Conservation (phyloP, 257 asterid species). For the Nicotiana sylvestris region DNA sequence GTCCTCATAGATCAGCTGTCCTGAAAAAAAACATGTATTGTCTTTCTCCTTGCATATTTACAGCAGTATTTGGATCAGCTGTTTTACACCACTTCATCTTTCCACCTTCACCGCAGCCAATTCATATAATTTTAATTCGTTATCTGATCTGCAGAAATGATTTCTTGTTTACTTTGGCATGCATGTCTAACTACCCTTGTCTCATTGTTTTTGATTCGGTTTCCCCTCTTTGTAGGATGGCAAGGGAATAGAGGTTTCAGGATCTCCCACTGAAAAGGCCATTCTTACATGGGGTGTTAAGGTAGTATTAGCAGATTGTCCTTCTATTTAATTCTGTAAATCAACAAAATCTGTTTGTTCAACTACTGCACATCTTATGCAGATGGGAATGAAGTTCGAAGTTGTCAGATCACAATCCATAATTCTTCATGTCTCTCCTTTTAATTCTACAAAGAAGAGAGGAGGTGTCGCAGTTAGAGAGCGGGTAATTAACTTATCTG, state of each 20-base stretch:
- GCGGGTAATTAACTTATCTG: constrained; percentile 39
- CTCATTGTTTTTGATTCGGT: constrained; percentile 5
- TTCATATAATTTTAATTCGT: background rate
- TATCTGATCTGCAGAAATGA: background rate
- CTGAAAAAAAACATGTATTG: background rate
- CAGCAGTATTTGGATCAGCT: constrained; percentile 2
- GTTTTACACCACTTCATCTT: background rate
- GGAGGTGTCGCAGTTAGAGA: constrained; percentile 89
- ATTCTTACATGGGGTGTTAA: constrained; percentile 91
- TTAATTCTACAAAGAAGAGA: constrained; percentile 88
- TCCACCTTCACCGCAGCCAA: background rate
- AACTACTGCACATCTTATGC: constrained; percentile 20
- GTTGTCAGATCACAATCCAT: constrained; percentile 69
- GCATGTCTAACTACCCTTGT: constrained; percentile 5
- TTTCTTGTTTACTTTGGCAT: constrained; percentile 4
- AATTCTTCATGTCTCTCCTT: constrained; percentile 82
- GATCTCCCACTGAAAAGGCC: constrained; percentile 97
- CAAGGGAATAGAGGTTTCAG: constrained; percentile 61
- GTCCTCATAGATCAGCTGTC: background rate
- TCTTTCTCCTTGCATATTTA: background rate
- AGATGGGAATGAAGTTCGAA: constrained; percentile 92
- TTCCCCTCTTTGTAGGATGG: constrained; percentile 48
- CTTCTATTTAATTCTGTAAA: background rate
- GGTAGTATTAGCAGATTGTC: constrained; percentile 34
- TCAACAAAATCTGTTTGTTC: constrained; percentile 16